Conservation (phyloP, 257 asterid genomes). For the Pogostemon cablin region DNA sequence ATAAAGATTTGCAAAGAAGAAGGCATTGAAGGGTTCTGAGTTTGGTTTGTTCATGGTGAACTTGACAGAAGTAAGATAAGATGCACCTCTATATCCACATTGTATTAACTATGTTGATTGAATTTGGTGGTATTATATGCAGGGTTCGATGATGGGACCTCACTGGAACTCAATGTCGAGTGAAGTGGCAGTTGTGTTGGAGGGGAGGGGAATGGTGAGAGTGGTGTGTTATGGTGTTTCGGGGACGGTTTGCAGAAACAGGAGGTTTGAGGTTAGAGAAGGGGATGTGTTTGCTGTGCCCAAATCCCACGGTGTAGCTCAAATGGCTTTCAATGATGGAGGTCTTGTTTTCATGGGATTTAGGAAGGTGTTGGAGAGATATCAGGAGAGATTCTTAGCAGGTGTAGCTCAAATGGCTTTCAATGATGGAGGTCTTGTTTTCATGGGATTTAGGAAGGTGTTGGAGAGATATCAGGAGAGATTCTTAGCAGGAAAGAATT, state of each 20-base stretch:
- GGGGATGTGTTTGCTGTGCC: constrained; percentile 73
- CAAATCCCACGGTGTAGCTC: constrained; percentile 63
- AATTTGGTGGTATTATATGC: not conserved
- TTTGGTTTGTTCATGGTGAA: constrained; percentile 69
- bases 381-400: constrained; percentile 51
- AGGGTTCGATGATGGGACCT: constrained; percentile 94
- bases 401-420: constrained; percentile 79
- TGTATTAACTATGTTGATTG: no score
- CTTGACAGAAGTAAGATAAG: constrained; percentile 53
- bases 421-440: constrained; percentile 58
- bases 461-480: constrained; percentile 44
- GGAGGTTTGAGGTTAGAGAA: constrained; percentile 53
- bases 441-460: constrained; percentile 60
- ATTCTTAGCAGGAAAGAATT: constrained; percentile 53
- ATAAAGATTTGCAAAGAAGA: constrained; percentile 58
- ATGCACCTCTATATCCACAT: not conserved
- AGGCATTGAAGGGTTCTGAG: constrained; percentile 47
- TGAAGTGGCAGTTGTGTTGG: constrained; percentile 53
- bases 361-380: constrained; percentile 41
- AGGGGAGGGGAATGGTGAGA: constrained; percentile 65
- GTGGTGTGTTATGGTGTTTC: constrained; percentile 44
- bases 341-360: constrained; percentile 67
- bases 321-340: constrained; percentile 67
- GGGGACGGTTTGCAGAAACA: constrained; percentile 30
- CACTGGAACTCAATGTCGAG: constrained; percentile 74